Base-by-base conservation (phyloP, 1,284 basidiomycete genomes). In the Ustilago tritici region DNA sequence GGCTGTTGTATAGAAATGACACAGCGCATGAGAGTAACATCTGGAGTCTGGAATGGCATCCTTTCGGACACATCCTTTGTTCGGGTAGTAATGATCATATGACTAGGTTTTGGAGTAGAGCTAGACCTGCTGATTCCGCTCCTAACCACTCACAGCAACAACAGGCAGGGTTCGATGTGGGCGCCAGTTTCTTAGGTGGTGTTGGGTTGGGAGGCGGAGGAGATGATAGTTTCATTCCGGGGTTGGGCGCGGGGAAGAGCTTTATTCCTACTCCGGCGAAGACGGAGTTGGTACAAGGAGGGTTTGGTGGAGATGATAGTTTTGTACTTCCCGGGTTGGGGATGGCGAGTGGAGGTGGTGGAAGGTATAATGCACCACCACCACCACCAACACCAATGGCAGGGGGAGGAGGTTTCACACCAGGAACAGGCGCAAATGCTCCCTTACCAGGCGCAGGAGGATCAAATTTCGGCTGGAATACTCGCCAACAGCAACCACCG, bases 1-100 rank as follows among this genome's bases (percentile, higher is more conserved):
- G 53, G 38, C 93, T 96, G 0, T 91, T 94, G 61, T 93, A 94
- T 8, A 91, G 91, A 4, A 91, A 98, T 78, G 92, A 93, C 17
- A 92, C 93, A 82, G 96, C 97, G 17, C 97, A 99, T 89, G 96
- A 99, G 88, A 94, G 93, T 52, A 97, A 96, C 87, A 93, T 99
- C 70, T 98, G 95, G 94, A 92, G 93, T 0, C 90, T 99, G 76
- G 91, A 93, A 6, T 99, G 92, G 90, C 96, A 99, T 88, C 96
- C 96, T 0, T 90, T 98, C 11, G 96, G 97, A 0, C 95, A 99
- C 87, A 89, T 98, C 76, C 91, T 99, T 74, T 95, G 92, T 76
- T 92, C 91, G 64, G 97, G 93, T 10, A 93, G 93, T 36, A 98
- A 98, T 88, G 96, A 99, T 88, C 95, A 97, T 87, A 97, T 95